These are phyloP conservation scores for Talaromyces sp. DNA, from an alignment of 2,329 filamentous ascomycete genomes.

Conservation along the genomic window DNA sequence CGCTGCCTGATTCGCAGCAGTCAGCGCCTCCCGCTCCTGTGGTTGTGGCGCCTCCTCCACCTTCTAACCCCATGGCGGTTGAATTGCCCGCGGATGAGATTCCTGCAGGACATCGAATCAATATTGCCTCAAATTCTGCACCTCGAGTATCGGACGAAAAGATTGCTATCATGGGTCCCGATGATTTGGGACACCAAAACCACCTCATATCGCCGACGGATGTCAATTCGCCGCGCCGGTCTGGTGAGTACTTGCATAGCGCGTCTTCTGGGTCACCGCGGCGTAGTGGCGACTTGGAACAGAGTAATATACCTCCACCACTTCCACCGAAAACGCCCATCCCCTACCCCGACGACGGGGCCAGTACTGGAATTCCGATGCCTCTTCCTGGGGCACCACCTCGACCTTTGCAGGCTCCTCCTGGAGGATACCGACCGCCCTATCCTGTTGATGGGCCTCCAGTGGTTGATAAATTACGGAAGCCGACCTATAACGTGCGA, in stretches of 20 bases:
- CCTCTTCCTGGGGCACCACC: slow-evolving; percentile 24
- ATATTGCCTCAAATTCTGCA: slow-evolving; percentile 24
- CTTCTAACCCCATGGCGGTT: slow-evolving; percentile 46
- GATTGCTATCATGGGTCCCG: slow-evolving; percentile 58
- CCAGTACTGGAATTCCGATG: slow-evolving; percentile 29
- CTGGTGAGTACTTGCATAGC: slow-evolving; percentile 34
- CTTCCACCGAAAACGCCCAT: slow-evolving; percentile 73
- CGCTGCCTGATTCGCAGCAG: slow-evolving; percentile 1
- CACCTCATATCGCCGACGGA: slow-evolving; percentile 28
- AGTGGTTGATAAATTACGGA: slow-evolving; percentile 75
- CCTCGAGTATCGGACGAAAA: slow-evolving; percentile 58
- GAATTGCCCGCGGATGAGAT: slow-evolving; percentile 56
- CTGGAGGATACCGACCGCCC: slow-evolving; percentile 50
- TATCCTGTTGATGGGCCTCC: slow-evolving; percentile 81
- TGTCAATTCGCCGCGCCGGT: slow-evolving; percentile 22
- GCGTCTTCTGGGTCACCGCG: slow-evolving; percentile 31
- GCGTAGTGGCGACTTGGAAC: slow-evolving; percentile 30
- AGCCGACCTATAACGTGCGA: slow-evolving; percentile 65
- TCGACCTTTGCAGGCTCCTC: slow-evolving; percentile 7
- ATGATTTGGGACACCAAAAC: slow-evolving; percentile 41
- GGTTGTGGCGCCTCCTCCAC: slow-evolving; percentile 26
- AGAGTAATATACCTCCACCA: slow-evolving; percentile 53
- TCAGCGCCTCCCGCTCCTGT: slow-evolving; percentile 24
- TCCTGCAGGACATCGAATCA: slow-evolving; percentile 6
- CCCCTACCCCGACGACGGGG: slow-evolving; percentile 43